Evolutionary conservation across 768 basidiomycete genomes (phyloP).

Genomic region (Coprinopsis marcescibilis): DNA sequence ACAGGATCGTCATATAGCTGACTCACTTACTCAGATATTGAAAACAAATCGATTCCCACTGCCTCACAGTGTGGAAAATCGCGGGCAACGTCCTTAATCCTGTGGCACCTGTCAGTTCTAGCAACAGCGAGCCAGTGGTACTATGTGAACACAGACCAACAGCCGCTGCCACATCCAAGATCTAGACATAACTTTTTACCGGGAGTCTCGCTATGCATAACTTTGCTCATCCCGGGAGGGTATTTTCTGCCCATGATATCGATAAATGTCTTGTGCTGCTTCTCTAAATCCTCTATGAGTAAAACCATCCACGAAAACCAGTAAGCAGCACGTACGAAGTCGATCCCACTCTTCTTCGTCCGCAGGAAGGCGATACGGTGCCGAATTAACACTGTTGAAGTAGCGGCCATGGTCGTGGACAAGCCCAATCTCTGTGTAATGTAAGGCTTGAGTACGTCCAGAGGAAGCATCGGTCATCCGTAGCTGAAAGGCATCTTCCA

Average conservation of each 20-base stretch:
- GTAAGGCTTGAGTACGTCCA: no score
- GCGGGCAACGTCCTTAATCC: constrained; percentile 71
- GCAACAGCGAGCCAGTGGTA: not conserved
- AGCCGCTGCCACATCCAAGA: constrained; percentile 76
- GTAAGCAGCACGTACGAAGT: constrained; percentile 41
- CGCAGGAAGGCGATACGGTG: constrained; percentile 72
- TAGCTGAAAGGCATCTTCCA: no score
- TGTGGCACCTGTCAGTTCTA: constrained; percentile 18
- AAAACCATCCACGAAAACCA: constrained; percentile 5
- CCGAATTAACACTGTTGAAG: constrained; percentile 66
- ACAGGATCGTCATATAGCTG: not conserved
- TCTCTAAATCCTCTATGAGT: constrained; percentile 35
- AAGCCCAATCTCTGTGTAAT: no score
- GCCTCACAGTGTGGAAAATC: constrained; percentile 66
- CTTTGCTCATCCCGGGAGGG: constrained; percentile 46
- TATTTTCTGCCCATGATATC: constrained; percentile 60
- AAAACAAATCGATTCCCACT: constrained; percentile 75
- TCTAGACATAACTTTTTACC: constrained; percentile 63
- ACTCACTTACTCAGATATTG: constrained; percentile 49
- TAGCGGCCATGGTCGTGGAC: constrained; percentile 46
- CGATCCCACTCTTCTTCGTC: constrained; percentile 73
- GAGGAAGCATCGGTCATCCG: no score
- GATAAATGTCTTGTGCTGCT: constrained; percentile 62
- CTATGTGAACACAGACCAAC: constrained; percentile 41
- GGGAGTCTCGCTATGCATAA: constrained; percentile 36